A percentile compares a stretch with the other conserved stretches of the same genome.
Evolutionary conservation across 2,329 filamentous ascomycete genomes (phyloP).

Genomic region (Pezicula radicicola): DNA sequence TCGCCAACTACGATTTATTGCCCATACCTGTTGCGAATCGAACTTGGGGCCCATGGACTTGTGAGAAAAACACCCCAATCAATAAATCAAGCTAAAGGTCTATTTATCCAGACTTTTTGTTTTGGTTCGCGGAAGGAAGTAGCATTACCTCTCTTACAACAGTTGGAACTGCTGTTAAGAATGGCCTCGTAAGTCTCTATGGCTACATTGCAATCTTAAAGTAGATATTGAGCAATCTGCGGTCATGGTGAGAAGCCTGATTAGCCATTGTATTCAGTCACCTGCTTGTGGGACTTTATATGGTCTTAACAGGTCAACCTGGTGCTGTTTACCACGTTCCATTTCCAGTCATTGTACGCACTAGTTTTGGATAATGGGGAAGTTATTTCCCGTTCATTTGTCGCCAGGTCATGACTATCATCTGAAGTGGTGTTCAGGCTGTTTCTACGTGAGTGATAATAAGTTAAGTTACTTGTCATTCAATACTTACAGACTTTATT

Average conservation of each 20-base stretch:
- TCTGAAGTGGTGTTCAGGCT: not conserved
- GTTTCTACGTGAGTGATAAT: not conserved
- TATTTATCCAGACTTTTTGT: not conserved
- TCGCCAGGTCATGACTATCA: not conserved
- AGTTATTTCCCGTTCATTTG: not conserved
- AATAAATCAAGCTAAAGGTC: not conserved
- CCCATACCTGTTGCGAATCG: not conserved
- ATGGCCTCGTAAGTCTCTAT: not conserved
- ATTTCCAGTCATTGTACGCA: not conserved
- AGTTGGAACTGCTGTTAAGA: not conserved
- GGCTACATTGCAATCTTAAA: not conserved
- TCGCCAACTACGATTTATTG: not conserved
- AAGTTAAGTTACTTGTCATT: not conserved
- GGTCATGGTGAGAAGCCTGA: not conserved
- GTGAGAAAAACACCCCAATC: not conserved
- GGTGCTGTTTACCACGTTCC: not conserved
- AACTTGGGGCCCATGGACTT: not conserved
- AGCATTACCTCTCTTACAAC: not conserved
- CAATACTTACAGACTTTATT: not conserved
- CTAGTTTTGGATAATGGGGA: not conserved
- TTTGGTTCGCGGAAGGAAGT: slow-evolving; percentile 1
- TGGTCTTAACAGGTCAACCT: slow-evolving; percentile 29
- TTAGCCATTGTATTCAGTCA: not conserved
- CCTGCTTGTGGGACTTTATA: not conserved
- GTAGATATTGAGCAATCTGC: not conserved